Evolutionary conservation across 495 filamentous ascomycete genomes (phyloP).

Genomic region (Echria macrotheca): DNA sequence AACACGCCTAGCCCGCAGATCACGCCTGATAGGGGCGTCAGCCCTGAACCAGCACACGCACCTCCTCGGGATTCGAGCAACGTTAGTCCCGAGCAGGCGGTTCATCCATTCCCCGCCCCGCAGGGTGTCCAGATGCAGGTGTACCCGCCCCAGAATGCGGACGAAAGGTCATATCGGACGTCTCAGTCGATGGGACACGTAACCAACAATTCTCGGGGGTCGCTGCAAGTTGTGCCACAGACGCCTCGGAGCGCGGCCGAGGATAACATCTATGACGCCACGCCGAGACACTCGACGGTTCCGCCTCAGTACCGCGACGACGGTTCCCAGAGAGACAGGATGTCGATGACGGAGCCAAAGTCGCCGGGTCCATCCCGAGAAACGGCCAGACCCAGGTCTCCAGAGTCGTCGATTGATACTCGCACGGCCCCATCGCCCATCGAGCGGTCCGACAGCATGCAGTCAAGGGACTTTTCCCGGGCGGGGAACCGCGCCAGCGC

Average conservation of each 20-base stretch:
- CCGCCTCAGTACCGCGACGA: conserved; percentile 5
- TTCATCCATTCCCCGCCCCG: conserved; percentile 9
- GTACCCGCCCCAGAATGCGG: background rate
- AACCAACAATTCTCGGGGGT: background rate
- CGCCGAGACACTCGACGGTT: conserved; percentile 29
- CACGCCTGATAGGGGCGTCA: conserved; percentile 28
- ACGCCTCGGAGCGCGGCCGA: conserved; percentile 17
- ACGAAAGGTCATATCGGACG: conserved; percentile 1
- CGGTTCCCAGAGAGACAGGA: background rate
- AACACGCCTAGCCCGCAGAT: conserved; percentile 25
- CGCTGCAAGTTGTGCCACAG: conserved; percentile 4
- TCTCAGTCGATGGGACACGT: conserved; percentile 2
- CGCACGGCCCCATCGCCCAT: background rate
- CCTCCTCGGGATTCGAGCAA: conserved; percentile 11
- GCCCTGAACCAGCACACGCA: conserved; percentile 25
- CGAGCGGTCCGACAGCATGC: background rate
- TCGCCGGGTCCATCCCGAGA: conserved; percentile 13
- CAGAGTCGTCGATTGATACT: background rate
- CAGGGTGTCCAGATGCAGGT: background rate
- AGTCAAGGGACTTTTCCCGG: too few species aligned
- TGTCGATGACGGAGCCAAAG: conserved; percentile 10
- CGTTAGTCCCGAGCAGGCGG: conserved; percentile 25
- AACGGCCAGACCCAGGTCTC: background rate
- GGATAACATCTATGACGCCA: conserved; percentile 43
- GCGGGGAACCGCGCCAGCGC: background rate